Percentiles rank a stretch among this genome's conserved stretches.
Conservation (phyloP, 106 monocot genomes). For the Dendrobium catenatum region DNA sequence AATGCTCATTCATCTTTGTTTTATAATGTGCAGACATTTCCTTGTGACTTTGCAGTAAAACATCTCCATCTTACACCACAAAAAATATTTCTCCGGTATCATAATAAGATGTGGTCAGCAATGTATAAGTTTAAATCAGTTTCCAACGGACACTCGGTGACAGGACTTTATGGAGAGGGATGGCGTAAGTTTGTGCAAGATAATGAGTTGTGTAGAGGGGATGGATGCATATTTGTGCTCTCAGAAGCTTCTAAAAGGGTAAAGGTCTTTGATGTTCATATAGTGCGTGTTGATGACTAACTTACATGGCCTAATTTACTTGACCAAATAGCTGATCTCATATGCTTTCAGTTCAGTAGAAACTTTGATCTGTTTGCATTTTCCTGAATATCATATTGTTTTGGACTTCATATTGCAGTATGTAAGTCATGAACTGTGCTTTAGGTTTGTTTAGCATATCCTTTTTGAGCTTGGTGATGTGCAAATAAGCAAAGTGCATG, state of each 20-base stretch:
- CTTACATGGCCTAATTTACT: too few species aligned
- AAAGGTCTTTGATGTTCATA: background rate
- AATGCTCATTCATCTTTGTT: background rate
- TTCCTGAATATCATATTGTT: too few species aligned
- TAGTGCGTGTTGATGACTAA: background rate
- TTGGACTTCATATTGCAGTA: too few species aligned
- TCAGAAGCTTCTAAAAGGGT: background rate
- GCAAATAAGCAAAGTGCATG: too few species aligned
- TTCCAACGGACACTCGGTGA: background rate
- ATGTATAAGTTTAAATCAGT: background rate
- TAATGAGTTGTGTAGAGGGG: background rate
- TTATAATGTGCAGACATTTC: background rate
- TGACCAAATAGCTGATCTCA: too few species aligned
- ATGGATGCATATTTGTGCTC: constrained; percentile 3
- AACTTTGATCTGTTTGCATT: too few species aligned
- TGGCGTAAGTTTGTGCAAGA: background rate
- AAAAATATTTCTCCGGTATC: background rate
- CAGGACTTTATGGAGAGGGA: background rate
- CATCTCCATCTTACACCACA: background rate
- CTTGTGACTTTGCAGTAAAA: background rate
- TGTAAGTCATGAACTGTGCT: too few species aligned
- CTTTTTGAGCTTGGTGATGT: too few species aligned
- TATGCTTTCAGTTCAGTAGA: too few species aligned
- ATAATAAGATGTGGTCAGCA: background rate
- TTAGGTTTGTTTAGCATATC: too few species aligned